Percentiles rank a stretch among this genome's conserved stretches.
Evolutionary conservation across 1,284 basidiomycete species (phyloP).

Genomic region (Ceratorhiza oryzae-sativae): DNA sequence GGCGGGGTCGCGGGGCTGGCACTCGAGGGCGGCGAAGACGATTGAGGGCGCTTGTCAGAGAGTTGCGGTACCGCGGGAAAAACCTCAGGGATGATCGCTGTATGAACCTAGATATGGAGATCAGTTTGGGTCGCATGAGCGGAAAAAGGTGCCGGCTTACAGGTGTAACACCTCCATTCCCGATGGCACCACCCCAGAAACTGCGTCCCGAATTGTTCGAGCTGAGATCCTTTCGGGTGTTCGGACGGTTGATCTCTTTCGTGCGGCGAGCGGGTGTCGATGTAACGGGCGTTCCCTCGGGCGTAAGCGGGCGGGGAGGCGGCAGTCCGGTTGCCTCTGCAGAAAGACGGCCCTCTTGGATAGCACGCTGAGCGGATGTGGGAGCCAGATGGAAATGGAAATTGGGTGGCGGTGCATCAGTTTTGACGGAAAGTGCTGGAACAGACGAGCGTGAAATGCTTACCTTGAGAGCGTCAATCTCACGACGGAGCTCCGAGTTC

Average conservation of each 20-base stretch:
- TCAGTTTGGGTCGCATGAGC: not conserved
- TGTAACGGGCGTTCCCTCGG: conserved; percentile 26
- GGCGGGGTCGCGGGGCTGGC: conserved; percentile 21
- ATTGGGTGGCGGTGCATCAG: conserved; percentile 18
- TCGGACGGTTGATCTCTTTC: conserved; percentile 54
- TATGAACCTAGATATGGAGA: conserved; percentile 60
- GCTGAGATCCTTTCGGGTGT: conserved; percentile 84
- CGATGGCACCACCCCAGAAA: conserved; percentile 78
- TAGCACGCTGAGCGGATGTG: conserved; percentile 52
- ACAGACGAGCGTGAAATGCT: not conserved
- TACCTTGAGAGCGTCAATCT: conserved; percentile 82
- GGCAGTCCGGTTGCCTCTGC: conserved; percentile 46
- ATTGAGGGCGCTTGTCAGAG: conserved; percentile 21
- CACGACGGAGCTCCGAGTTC: conserved; percentile 84
- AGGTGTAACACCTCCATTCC: conserved; percentile 74
- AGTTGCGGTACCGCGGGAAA: conserved; percentile 47
- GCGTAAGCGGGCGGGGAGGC: conserved; percentile 44
- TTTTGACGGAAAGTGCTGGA: conserved; percentile 29
- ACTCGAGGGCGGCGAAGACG: conserved; percentile 9
- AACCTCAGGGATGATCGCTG: conserved; percentile 75
- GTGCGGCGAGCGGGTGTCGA: not conserved
- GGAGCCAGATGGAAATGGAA: conserved; percentile 4
- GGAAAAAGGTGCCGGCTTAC: conserved; percentile 48
- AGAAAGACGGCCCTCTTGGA: conserved; percentile 64
- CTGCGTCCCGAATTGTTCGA: conserved; percentile 59